Evolutionary conservation across 768 basidiomycete genomes (phyloP).

Genomic region (Fistulinella prunicolor): DNA sequence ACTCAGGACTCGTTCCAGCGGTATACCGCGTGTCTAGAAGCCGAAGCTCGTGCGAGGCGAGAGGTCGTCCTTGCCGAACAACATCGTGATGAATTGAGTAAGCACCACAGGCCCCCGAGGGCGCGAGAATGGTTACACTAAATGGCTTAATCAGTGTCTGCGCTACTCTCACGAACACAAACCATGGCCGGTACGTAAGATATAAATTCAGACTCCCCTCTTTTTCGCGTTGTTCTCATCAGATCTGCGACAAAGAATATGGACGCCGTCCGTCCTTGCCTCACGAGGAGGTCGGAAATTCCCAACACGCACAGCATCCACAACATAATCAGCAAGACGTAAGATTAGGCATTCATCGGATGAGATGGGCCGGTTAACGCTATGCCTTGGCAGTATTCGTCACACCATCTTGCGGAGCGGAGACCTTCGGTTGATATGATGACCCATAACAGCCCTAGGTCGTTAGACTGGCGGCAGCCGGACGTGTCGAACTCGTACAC

Average conservation of each 20-base stretch:
- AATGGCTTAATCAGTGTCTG: conserved; percentile 28
- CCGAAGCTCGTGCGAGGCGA: conserved; percentile 63
- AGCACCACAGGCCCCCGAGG: conserved; percentile 14
- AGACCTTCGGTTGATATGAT: conserved; percentile 32
- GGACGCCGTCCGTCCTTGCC: conserved; percentile 31
- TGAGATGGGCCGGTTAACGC: conserved; percentile 19
- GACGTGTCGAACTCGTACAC: conserved; percentile 31
- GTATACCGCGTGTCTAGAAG: conserved; percentile 67
- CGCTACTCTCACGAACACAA: conserved; percentile 36
- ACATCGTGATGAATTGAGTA: conserved; percentile 60
- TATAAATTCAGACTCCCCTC: conserved; percentile 7
- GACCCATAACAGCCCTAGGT: conserved; percentile 34
- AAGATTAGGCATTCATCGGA: conserved; percentile 21
- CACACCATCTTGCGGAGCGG: conserved; percentile 34
- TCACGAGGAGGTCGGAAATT: conserved; percentile 29
- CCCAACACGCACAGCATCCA: conserved; percentile 29
- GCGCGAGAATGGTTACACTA: conserved; percentile 16
- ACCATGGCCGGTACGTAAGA: conserved; percentile 33
- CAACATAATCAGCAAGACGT: conserved; percentile 34
- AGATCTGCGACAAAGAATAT: conserved; percentile 28
- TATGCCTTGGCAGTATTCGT: conserved; percentile 26
- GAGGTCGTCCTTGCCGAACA: conserved; percentile 64
- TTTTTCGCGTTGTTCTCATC: conserved; percentile 17
- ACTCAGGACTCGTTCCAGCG: conserved; percentile 69
- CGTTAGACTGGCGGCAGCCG: conserved; percentile 33